Percentiles rank a stretch among this genome's conserved stretches.
phyloP scores from a whole-genome alignment of 306 rosid genomes.

The Cicer arietinum region DNA sequence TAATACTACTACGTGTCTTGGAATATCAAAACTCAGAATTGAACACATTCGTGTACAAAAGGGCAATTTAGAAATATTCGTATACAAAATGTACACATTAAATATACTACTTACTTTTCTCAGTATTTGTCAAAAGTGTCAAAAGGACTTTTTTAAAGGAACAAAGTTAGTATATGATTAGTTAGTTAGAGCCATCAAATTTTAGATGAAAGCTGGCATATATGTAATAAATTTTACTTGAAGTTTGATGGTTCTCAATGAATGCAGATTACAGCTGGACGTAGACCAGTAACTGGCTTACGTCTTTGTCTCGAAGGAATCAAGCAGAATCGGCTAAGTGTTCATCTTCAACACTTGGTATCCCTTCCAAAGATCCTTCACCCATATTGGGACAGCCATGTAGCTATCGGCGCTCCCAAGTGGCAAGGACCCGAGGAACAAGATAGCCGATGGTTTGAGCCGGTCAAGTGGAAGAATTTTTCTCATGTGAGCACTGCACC shows the following conservation, averaged over 20 bases:
- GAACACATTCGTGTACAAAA: no score
- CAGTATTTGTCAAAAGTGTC: no score
- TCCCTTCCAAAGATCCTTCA: conserved; percentile 82
- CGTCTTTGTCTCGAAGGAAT: conserved; percentile 75
- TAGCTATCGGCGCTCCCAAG: conserved; percentile 89
- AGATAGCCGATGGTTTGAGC: conserved; percentile 93
- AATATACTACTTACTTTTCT: no score
- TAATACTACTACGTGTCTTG: no score
- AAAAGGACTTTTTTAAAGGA: no score
- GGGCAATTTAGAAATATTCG: no score
- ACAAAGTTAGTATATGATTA: no score
- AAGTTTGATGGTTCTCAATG: conserved; percentile 9
- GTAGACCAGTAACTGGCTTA: conserved; percentile 85
- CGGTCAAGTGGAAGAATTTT: conserved; percentile 82
- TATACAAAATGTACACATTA: no score
- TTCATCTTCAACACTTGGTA: conserved; percentile 82
- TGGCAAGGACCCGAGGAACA: conserved; percentile 92
- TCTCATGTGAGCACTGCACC: conserved; percentile 91
- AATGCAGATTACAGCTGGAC: conserved; percentile 83
- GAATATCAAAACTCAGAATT: no score
- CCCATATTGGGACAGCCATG: conserved; percentile 75
- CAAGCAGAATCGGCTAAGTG: conserved; percentile 73
- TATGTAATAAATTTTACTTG: not conserved
- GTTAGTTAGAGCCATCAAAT: not conserved
- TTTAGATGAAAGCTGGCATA: not conserved